Base-by-base conservation (phyloP, 2,329 filamentous ascomycete species). In the Lachnellula suecica region DNA sequence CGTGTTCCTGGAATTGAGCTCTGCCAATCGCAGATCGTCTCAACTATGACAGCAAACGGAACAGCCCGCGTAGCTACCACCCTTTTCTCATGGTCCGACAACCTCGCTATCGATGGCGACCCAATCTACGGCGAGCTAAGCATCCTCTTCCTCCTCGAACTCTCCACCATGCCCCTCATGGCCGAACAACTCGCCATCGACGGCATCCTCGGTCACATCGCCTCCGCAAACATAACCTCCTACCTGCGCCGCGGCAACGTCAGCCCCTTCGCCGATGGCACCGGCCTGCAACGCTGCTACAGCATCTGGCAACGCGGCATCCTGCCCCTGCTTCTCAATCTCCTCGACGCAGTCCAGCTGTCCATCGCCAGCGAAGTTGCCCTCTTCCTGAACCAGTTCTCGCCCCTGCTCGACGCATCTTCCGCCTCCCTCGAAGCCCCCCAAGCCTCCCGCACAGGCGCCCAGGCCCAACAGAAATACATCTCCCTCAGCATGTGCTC, bases 51-150 rank as follows among this genome's bases (percentile, higher is more conserved):
- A 1, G 82, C 83, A 43, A 85, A 91, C 66, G 85, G 88, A 58
- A 86, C 87, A 1, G 79, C 90, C 42, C 88, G 93, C 63, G 88
- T 91, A 55, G 92, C 91, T 1, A 85, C 87, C 5, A 91, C 89
- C 29, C 79, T 99, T 4, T 97, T 93, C 71, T 96, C 91, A 0
- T 99, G 94, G 94, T 84, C 93, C 4, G 91, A 97, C 69, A 84
- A 87, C 59, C 79, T 97, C 22, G 82, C 87, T 0, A 79, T 87
- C 31, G 81, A 87, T 51, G 84, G 85, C 24, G 93, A 97, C 66
- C 93, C 94, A 0, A 77, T 97, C 25, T 97, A 97, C 69, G 94
- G 92, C 58, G 92, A 97, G 67, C 81, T 97, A n/a, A 89, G 89
- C 63, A 80, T 96, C 37, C 79, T 92, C 23, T 95, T 97, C 70